phyloP scores from a whole-genome alignment of 192 early-diverging fungal genomes.

The Backusella sp. region DNA sequence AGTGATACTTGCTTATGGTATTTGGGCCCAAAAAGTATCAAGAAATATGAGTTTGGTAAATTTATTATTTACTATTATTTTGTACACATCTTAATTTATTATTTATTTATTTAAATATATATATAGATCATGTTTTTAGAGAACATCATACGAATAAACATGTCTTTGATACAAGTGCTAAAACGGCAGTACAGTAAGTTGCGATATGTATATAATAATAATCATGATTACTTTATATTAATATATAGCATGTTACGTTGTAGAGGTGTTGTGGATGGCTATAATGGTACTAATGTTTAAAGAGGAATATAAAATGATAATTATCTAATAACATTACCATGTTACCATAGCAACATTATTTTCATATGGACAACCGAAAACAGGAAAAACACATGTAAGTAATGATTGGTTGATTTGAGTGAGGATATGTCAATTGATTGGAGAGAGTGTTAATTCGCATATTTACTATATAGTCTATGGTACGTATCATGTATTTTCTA shows the following conservation, averaged over 20 bases:
- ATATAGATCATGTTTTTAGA: constrained; percentile 17
- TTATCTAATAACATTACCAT: not conserved
- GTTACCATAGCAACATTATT: not conserved
- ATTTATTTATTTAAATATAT: not conserved
- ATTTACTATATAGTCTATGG: not conserved
- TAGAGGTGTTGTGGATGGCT: constrained; percentile 6
- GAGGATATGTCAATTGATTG: not conserved
- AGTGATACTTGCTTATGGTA: not conserved
- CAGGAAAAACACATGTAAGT: constrained; percentile 17
- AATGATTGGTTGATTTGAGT: not conserved
- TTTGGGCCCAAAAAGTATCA: not conserved
- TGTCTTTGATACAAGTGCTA: constrained; percentile 1
- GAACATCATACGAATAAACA: not conserved
- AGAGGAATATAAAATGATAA: not conserved
- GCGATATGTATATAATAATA: not conserved
- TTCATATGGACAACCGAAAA: constrained; percentile 12
- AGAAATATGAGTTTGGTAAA: constrained; percentile 14
- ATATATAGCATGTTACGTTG: not conserved
- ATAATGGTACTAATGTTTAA: not conserved
- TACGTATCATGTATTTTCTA: not conserved
- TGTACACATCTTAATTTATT: not conserved
- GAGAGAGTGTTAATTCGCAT: not conserved
- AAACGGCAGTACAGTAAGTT: not conserved
- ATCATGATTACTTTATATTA: not conserved
- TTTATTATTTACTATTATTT: not conserved